phyloP scores from a whole-genome alignment of 345 rosid species.

The Mallotus nudiflorus region DNA sequence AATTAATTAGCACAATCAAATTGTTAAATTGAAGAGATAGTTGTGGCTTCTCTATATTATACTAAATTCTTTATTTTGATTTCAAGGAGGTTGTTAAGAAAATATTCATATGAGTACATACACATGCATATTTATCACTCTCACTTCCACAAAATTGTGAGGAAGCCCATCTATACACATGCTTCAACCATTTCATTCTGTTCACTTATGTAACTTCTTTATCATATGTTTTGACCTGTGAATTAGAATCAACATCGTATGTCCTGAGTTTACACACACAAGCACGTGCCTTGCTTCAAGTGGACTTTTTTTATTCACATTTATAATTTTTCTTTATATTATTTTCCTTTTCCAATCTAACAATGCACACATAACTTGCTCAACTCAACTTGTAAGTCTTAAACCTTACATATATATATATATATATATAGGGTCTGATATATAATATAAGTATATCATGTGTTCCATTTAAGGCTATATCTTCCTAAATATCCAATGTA shows the following conservation, averaged over 20 bases:
- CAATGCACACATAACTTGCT: too few relatives aligned
- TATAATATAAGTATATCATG: too few relatives aligned
- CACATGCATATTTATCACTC: constrained; percentile 94
- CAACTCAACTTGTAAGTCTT: too few relatives aligned
- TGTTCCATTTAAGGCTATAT: too few relatives aligned
- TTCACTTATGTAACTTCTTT: constrained; percentile 79
- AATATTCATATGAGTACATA: constrained; percentile 91
- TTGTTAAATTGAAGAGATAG: not conserved
- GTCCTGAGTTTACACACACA: not conserved
- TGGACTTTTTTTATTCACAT: not conserved
- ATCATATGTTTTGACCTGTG: not conserved
- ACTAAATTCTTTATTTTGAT: constrained; percentile 7
- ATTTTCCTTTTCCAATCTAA: too few relatives aligned
- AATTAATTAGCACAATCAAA: not conserved
- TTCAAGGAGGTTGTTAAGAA: constrained; percentile 97
- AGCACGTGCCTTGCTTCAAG: not conserved
- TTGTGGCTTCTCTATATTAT: not conserved
- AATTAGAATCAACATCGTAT: not conserved
- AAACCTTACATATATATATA: too few relatives aligned
- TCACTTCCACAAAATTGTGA: constrained; percentile 98
- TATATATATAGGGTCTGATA: too few relatives aligned
- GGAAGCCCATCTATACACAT: constrained; percentile 98
- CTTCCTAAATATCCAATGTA: too few relatives aligned
- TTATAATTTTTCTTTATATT: too few relatives aligned
- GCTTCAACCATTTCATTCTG: constrained; percentile 97